Base-by-base conservation (phyloP, 2,329 filamentous ascomycete genomes). In the Neospermospora avenae region DNA sequence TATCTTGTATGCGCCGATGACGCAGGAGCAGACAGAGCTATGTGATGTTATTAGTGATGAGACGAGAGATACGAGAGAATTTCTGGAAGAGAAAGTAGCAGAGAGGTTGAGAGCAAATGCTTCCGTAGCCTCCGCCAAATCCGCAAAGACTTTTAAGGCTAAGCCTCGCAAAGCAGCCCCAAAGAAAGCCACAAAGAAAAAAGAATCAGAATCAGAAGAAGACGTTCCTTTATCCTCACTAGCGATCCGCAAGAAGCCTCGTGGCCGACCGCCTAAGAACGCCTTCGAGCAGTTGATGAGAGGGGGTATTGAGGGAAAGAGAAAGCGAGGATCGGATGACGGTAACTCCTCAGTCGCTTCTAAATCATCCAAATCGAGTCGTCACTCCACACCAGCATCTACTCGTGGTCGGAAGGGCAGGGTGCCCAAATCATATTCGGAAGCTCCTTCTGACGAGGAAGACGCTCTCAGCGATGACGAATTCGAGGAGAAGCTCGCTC, bases 1-100 rank as follows among this genome's bases (percentile, higher is more conserved):
- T 67, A 90, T 99, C 3, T 78, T 99, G 0, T 98, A 95, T 69
- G 95, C 95, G 0, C 95, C 95, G 0, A 85, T 99, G 76, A 96
- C 92, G 0, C 83, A 86, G 24, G 91, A 95, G 67, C 95, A 99
- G 71, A 91, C 92, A 2, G 93, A 97, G 59, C 76, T 99, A 0
- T 99, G 99, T 71, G 86, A 86, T 54, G 81, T 79, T 0, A 78
- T 88, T 35, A 82, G 74, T 58, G 80, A 87, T 69, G 84, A 83
- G 62, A 77, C 77, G 1, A 73, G 77, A 1, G 85, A 88, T 63
- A 83, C 83, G 0, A 83, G 93, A 28, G 84, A 89, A 16, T 96
- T 93, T 61, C 77, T 98, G 0, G 91, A 96, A 67, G 85, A 89
- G 55, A 96, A 93, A 69, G 87, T 89, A 0, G 77, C 86, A 0